Evolutionary conservation across 1,284 basidiomycete species (phyloP), one percentile per base, ranked within the genome.

Genomic region (Ceratobasidium sp.): DNA sequence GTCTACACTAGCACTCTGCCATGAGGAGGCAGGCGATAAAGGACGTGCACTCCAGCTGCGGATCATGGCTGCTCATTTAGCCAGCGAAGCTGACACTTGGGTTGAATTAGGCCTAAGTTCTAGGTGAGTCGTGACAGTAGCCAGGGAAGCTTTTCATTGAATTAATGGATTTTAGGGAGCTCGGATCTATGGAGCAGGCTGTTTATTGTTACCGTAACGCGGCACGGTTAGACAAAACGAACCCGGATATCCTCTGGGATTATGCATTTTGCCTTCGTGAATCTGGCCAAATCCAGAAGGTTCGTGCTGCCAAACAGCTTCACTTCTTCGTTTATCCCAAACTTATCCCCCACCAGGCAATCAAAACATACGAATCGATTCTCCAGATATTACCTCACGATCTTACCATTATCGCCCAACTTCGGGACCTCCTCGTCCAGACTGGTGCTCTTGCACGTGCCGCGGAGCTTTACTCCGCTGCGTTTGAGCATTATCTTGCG

Each of bases 151-250:
- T 32, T 2, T 29, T 37, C 22, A 37, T 52, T 57, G 44, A 29
- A 64, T 77, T 29, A 29, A 29, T 29, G 25, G 25, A 22, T 76
- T 74, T 68, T 79, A 93, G 94, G 79, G 89, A 90, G 7, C 83
- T 90, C 37, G 93, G 91, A 2, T 90, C 91, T 77, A 88, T 89
- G 59, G 91, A 95, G 74, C 96, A 99, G 84, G 94, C 96, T 0
- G 85, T 98, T 37, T 98, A 99, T 82, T 99, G 97, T 82, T 94
- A 94, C 81, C 88, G 92, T 0, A 97, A 98, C 82, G 90, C 95
- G 0, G 90, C 93, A 81, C 91, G 89, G 78, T 86, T 94, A 34
- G 92, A 97, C 81, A 92, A 93, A 5, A 87, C 88, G 4, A 96
- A 98, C 79, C 88, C 95, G 9, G 91, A 94, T 77, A 92, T 94